Percentiles rank a stretch among this genome's conserved stretches.
phyloP scores from a whole-genome alignment of 306 rosid genomes.

The Inga leiocalycina region DNA sequence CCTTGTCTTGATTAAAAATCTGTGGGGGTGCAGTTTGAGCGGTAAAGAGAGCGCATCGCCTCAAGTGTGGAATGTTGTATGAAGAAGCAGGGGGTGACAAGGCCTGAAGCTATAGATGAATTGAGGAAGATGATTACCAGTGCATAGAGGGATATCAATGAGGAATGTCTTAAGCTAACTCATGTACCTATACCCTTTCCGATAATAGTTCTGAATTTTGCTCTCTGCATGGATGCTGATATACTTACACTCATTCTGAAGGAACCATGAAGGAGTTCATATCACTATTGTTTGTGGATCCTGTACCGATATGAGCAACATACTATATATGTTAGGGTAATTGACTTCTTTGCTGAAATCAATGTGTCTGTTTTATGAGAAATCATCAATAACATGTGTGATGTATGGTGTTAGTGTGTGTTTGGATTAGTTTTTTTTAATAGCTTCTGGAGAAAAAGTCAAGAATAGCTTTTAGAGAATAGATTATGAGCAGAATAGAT shows the following conservation, averaged over 20 bases:
- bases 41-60: neutral
- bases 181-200: neutral
- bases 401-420: no score
- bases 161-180: neutral
- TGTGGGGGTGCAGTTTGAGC: slow-evolving; percentile 8
- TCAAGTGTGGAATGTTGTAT: slow-evolving; percentile 30
- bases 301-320: neutral
- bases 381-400: no score
- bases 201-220: neutral
- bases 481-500: no score
- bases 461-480: no score
- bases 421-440: no score
- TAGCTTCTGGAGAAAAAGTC: no score
- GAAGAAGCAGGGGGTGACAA: slow-evolving; percentile 7
- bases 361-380: no score
- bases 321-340: no score
- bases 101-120: slow-evolving; percentile 18
- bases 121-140: neutral
- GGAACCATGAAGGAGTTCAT: neutral
- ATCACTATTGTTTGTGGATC: neutral
- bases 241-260: neutral
- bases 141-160: slow-evolving; percentile 19
- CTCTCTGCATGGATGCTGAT: neutral
- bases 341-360: no score
- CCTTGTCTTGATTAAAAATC: neutral